Evolutionary conservation across 768 basidiomycete species (phyloP), one percentile per base, ranked within the genome.

Genomic region (Suillus ampliporus): DNA sequence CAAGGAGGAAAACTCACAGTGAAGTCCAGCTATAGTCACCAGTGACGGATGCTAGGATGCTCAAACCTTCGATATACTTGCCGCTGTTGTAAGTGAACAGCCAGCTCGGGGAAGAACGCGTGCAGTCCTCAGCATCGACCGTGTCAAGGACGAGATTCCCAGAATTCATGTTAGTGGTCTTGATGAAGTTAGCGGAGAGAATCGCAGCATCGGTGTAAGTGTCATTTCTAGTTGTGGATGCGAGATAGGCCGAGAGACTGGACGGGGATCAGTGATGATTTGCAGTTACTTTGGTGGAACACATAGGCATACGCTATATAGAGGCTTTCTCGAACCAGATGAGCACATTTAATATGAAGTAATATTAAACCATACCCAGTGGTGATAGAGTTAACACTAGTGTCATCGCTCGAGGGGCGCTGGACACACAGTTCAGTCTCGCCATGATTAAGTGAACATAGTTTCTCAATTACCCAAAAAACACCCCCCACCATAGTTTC

Each of bases 71-170:
- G 26, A 86, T 76, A 56, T 77, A 82, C 61, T 86, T 86, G 34
- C 85, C 84, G 34, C 75, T 80, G 62, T 86, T 86, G 64, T 86
- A 85, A 0, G 84, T 85, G 70, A 84, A 86, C 6, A 84, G 52
- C 79, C 82, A 84, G 4, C 63, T 75, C 4, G 79, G 67, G 2
- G 83, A 78, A 1, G 83, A 82, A 37, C 81, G 72, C 2, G 79
- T 75, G 70, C 84, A 86, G 60, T 85, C 79, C 31, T 76, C 71
- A 11, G 73, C 84, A 61, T 79, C 72, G 54, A 85, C 77, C 15
- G 80, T 79, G 69, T 86, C 84, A 10, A 86, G 74, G 5, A 83
- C 76, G 17, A 86, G 75, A 57, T 77, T 65, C 50, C 76, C 67
- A 13, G 71, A 61, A 63, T 82, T 81, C 65, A 82, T 73, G 58